Base-by-base conservation (phyloP, 371 early-diverging fungal genomes). In the Circinella minor region DNA sequence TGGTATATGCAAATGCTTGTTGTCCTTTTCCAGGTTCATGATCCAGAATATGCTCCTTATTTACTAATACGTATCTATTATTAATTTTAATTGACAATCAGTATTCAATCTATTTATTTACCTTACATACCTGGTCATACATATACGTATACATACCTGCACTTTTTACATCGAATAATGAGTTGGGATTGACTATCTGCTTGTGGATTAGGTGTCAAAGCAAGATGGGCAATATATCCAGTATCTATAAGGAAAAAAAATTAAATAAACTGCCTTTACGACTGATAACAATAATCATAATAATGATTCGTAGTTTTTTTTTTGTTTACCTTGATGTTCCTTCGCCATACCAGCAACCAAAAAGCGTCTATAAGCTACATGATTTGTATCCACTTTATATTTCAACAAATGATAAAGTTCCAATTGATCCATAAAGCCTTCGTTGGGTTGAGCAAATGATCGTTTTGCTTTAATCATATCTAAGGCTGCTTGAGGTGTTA, bases 21-120 rank as follows among this genome's bases (percentile, higher is more conserved):
- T 94, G 93, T 1, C 93, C 94, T 54, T 83, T 79, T 36, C 93
- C 94, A 7, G 90, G 81, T 63, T 83, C 79, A 81, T 95, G 95
- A 5, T 88, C 80, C 51, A 94, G 80, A 14, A 94, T 83, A 71
- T 89, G 80, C n/a, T 89, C 88, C 7, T 76, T 71, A 10, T 88
- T 77, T 5, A 87, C 88, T 15, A 92, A 69, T 6, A 81, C 75
- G 49, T 90, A 88, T 67, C 93, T 88, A 70, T 51, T 3, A 11
- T 43, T 27, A 27, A 27, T 27, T 27, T 27, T 27, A 27, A 27
- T 27, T 27, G 27, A 27, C 27, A 27, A 18, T 57, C 39, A 47
- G 47, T 47, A 15, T 64, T 47, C 38, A n/a, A 27, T 15, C 51
- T 27, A 5, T 55, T 3, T 37, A 48, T 49, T 6, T 49, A 27